Evolutionary conservation across 345 rosid species (phyloP), one percentile per base, ranked within the genome.

Genomic region (Theobroma cacao): DNA sequence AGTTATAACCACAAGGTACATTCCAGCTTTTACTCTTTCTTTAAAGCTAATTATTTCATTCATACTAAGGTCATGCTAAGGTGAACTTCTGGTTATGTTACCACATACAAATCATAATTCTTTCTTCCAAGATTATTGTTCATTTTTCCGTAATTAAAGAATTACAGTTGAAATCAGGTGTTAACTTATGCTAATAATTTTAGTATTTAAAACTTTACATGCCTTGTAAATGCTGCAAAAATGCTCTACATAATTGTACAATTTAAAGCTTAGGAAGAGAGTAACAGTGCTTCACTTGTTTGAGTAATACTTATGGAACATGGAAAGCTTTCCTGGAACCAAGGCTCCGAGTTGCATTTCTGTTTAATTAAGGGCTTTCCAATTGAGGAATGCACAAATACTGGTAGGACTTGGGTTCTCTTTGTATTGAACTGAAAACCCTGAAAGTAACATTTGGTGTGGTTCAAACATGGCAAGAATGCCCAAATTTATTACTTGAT

Each of bases 1-100:
- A 93, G 99, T 85, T 95, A 93, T 70, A 95, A 95, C 81, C 99
- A 95, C 87, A 93, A 95, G 99, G 99, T 91, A 71, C 38, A 40
- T 43, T 11, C 43, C 24, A 18, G 6, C 58, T 30, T 61, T 26
- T 73, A 34, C n/a, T 34, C 34, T 52, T 15, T 34, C 47, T 17
- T 31, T 28, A 30, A 18, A 31, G 26, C 20, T 28, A 60, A 60
- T 58, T 24, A 34, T 64, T 64, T 20, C 41, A 34, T 45, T 47
- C 74, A 24, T 71, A 18, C 7, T 26, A 3, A 61, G 40, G 4
- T 28, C 78, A 11, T 43, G 78, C 68, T 55, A n/a, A n/a, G n/a
- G n/a, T 55, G 18, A 40, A 24, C 55, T 55, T 13, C 47, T 58
- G 2, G 48, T 26, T 36, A n/a, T 58, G 14, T 68, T 68, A 5